These are phyloP conservation scores for Fusarium incarnatum DNA, from an alignment of 2,329 filamentous ascomycete species.

Conservation along the genomic window DNA sequence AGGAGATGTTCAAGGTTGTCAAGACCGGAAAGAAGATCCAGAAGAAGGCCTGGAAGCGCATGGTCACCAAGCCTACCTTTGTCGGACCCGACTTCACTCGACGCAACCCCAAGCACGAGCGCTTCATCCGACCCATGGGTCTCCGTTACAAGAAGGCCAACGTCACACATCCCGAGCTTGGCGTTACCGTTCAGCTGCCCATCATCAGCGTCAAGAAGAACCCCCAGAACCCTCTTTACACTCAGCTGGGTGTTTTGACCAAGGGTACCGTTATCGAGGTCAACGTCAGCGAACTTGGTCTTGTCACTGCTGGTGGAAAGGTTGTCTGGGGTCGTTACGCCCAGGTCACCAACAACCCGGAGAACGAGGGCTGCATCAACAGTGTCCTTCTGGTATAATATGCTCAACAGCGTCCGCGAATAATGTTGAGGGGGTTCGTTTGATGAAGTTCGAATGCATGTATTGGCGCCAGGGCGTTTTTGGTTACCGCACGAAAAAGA, in stretches of 20 bases:
- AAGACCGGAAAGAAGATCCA: conserved; percentile 95
- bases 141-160: conserved; percentile 65
- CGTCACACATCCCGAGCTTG: conserved; percentile 79
- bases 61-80: conserved; percentile 74
- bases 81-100: conserved; percentile 92
- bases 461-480: conserved; percentile 47
- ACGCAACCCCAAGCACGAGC: conserved; percentile 82
- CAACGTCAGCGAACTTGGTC: conserved; percentile 90
- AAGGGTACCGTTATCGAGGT: conserved; percentile 87
- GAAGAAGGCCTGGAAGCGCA: conserved; percentile 84
- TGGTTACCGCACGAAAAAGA: conserved; percentile 38
- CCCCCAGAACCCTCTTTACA: conserved; percentile 90
- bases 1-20: conserved; percentile 98
- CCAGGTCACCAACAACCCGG: conserved; percentile 59
- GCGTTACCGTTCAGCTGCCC: conserved; percentile 87
- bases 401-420: conserved; percentile 7
- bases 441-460: conserved; percentile 44
- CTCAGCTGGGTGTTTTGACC: conserved; percentile 88
- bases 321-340: conserved; percentile 92
- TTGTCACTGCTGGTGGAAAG: conserved; percentile 92
- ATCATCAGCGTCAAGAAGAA: conserved; percentile 76
- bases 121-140: conserved; percentile 64
- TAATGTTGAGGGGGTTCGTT: conserved; percentile 26
- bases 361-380: conserved; percentile 56
- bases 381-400: conserved; percentile 45